Conservation (phyloP, 2,329 filamentous ascomycete species). For the Stemphylium lycopersici region DNA sequence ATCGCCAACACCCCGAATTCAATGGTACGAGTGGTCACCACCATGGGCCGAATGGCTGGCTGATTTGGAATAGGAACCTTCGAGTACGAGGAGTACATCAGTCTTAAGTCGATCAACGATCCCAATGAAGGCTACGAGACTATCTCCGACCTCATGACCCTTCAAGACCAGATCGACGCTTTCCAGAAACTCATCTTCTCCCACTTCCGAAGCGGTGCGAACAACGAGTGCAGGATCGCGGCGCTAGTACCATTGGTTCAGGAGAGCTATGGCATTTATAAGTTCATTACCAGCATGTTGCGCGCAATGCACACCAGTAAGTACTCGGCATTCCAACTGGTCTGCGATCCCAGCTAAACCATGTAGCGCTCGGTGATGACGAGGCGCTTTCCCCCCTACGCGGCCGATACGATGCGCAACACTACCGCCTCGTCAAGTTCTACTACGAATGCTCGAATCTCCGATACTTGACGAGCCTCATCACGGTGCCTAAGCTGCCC, state of each 20-base stretch:
- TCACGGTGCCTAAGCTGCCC: conserved; percentile 93
- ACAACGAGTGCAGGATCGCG: conserved; percentile 96
- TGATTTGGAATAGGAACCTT: conserved; percentile 68
- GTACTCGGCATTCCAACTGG: conserved; percentile 39
- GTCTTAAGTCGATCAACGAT: conserved; percentile 96
- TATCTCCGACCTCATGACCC: conserved; percentile 92
- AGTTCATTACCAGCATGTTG: conserved; percentile 99
- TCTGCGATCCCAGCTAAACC: conserved; percentile 15
- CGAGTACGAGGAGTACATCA: conserved; percentile 99
- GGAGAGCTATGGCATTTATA: conserved; percentile 99
- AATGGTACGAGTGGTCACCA: conserved; percentile 66
- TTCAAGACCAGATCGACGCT: conserved; percentile 97
- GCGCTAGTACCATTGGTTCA: conserved; percentile 91
- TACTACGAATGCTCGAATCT: conserved; percentile 99
- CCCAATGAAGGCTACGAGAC: conserved; percentile 97
- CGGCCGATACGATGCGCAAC: conserved; percentile 89
- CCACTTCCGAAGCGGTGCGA: conserved; percentile 87
- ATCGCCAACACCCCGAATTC: conserved; percentile 95
- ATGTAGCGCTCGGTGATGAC: conserved; percentile 82
- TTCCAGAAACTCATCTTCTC: conserved; percentile 99
- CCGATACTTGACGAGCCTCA: conserved; percentile 92
- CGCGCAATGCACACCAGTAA: conserved; percentile 94
- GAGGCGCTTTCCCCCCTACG: conserved; percentile 89
- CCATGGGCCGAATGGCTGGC: background rate
- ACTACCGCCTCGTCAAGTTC: conserved; percentile 95